Conservation (phyloP, 331 rosid species). For the Stylosanthes scabra region DNA sequence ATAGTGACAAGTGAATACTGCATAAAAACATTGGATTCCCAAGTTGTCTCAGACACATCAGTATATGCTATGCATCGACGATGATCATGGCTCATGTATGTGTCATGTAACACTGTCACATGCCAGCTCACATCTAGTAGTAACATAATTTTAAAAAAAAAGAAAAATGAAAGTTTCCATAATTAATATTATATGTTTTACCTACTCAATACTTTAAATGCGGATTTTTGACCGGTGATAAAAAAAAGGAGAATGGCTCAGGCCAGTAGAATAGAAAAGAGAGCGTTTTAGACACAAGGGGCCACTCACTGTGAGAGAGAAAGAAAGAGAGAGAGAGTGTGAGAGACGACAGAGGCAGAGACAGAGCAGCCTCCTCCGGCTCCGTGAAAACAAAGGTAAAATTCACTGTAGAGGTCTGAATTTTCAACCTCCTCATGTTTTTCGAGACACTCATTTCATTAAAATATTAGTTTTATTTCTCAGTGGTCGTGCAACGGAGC, state of each 20-base stretch:
- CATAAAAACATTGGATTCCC: neutral
- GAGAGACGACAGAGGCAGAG: constrained; percentile 12
- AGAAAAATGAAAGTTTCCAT: neutral
- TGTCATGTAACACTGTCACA: constrained; percentile 9
- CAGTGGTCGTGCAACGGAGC: constrained; percentile 15
- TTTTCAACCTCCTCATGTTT: constrained; percentile 1
- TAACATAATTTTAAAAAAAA: constrained; percentile 7
- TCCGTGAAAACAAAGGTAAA: constrained; percentile 38
- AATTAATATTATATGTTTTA: constrained; percentile 37
- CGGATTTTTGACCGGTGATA: constrained; percentile 37
- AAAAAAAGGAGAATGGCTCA: constrained; percentile 25
- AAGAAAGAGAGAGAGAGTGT: neutral
- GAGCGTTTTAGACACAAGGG: constrained; percentile 15
- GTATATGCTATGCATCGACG: constrained; percentile 22
- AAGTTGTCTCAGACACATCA: neutral
- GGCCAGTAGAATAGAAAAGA: too few species aligned
- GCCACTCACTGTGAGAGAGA: constrained; percentile 34
- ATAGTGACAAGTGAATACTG: neutral
- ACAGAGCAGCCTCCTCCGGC: constrained; percentile 34
- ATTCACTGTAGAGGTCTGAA: neutral
- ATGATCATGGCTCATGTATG: constrained; percentile 33
- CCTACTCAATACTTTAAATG: constrained; percentile 36
- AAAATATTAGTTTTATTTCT: neutral
- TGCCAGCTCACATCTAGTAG: constrained; percentile 31
- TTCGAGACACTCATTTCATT: constrained; percentile 16